Base-by-base conservation (phyloP, 2,329 filamentous ascomycete genomes). In the Aspergillus floridensis region DNA sequence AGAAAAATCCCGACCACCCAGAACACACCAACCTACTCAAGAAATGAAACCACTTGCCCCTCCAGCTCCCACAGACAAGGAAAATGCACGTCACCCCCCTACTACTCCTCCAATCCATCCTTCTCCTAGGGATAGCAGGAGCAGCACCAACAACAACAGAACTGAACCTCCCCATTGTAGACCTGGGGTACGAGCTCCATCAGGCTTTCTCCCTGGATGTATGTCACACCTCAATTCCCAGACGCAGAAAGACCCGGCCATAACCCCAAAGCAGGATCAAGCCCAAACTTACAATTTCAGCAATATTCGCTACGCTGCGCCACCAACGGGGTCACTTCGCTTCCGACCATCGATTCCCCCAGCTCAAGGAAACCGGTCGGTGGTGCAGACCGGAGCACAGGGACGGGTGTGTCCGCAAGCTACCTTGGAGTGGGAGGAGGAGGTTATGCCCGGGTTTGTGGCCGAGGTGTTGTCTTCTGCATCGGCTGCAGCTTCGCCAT, bases 281-380 rank as follows among this genome's bases (percentile, higher is more conserved):
- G 70, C 70, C n/a, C 69, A 73, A 22, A 74, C 80, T 62, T 85
- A 83, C 70, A 82, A 80, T 61, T 86, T 86, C 71, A 79, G 73
- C 55, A 84, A 86, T 64, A 84, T 86, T 61, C 79, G 83, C 48
- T 86, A 81, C 68, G 84, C 82, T 5, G 80, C 80, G 26, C 78
- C 84, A 14, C 83, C 84, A 1, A 61, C 81, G 2, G 82, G 80
- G 10, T 66, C 82, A 14, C 68, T 83, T 49, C 75, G 84, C 24
- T 86, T 84, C 63, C 75, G 75, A 19, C 77, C 79, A 31, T 82
- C 84, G 2, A 71, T 74, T 22, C 63, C 72, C 10, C 80, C 81
- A 3, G 70, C 70, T 7, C 64, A 70, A 12, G 32, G 12, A 49
- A 78, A 83, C 64, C 76, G 81, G 32, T 72, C 75, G 5, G 61